These are phyloP conservation scores for Cytospora mali DNA, from an alignment of 2,329 filamentous ascomycete genomes.

Conservation along the genomic window DNA sequence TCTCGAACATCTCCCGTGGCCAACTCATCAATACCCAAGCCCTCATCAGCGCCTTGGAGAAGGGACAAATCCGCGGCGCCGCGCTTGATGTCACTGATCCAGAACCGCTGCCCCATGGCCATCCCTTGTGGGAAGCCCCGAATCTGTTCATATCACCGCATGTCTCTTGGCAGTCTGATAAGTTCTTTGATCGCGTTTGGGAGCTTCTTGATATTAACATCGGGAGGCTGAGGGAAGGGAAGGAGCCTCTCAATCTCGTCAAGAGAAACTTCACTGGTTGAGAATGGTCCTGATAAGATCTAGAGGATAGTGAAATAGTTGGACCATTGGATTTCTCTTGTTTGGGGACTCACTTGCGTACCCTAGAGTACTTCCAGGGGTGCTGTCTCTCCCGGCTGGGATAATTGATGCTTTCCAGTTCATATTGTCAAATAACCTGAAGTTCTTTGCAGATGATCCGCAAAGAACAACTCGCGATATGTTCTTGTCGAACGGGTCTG, in stretches of 20 bases:
- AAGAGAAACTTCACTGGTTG: background rate
- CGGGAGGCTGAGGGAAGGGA: background rate
- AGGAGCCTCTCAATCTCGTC: background rate
- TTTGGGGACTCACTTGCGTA: background rate
- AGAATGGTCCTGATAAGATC: background rate
- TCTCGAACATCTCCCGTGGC: conserved; percentile 68
- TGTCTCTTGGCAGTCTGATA: background rate
- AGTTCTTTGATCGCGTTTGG: background rate
- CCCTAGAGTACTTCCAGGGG: no score
- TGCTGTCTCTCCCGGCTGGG: no score
- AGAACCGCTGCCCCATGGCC: conserved; percentile 64
- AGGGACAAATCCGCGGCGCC: conserved; percentile 51
- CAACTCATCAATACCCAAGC: conserved; percentile 44
- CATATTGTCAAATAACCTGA: no score
- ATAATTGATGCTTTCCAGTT: no score
- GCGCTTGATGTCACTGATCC: conserved; percentile 72
- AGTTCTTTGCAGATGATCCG: no score
- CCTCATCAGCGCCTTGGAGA: conserved; percentile 56
- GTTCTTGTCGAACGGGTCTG: no score
- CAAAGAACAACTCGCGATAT: no score
- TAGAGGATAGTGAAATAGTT: background rate
- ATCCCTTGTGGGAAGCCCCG: conserved; percentile 64
- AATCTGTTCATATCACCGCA: conserved; percentile 57
- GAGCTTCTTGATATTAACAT: background rate
- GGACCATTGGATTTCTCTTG: background rate